Base-by-base conservation (phyloP, 345 rosid species). In the Arabidopsis suecica region DNA sequence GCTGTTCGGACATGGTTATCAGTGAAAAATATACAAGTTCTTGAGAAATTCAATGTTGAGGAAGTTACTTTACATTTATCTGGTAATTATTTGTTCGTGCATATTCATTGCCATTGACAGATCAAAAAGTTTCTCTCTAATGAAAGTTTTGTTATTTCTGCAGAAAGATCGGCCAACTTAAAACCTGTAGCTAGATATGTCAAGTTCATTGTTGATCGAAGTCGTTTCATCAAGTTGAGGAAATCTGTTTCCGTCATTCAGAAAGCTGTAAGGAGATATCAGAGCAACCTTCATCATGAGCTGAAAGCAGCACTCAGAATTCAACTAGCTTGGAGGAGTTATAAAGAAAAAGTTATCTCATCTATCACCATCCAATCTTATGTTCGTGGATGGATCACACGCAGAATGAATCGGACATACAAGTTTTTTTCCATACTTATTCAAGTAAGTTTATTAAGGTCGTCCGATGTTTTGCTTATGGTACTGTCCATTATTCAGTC, bases 351-450 rank as follows among this genome's bases (percentile, higher is more conserved):
- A 65, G 69, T 68, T 32, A 78, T 48, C 41, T 84, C 96, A 10
- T 89, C 93, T 51, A 79, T 83, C 56, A 14, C 73, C 37, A 79
- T 93, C 66, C 97, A 93, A 75, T 80, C 90, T 83, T 76, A 73
- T 65, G 78, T 78, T 49, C 96, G 91, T 68, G 74, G 91, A 68
- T 85, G 93, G 93, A 82, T 86, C 40, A 79, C 79, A 12, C 72
- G 83, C 56, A 83, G 75, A 73, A 66, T 16, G 68, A 65, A 73
- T 59, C 23, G 34, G 64, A 83, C 72, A 72, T 56, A 51, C 65
- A 77, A 54, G 70, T 16, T 58, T 64, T 81, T 72, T 28, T 47
- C 85, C 63, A 22, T 81, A 56, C 65, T 74, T 53, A 88, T 91
- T 71, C 97, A 93, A 84, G 98, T 90, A 85, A 79, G 83, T 76